Evolutionary conservation across 176 grass and related monocot genomes (phyloP), one percentile per base, ranked within the genome.

Genomic region (Dactylis glomerata): DNA sequence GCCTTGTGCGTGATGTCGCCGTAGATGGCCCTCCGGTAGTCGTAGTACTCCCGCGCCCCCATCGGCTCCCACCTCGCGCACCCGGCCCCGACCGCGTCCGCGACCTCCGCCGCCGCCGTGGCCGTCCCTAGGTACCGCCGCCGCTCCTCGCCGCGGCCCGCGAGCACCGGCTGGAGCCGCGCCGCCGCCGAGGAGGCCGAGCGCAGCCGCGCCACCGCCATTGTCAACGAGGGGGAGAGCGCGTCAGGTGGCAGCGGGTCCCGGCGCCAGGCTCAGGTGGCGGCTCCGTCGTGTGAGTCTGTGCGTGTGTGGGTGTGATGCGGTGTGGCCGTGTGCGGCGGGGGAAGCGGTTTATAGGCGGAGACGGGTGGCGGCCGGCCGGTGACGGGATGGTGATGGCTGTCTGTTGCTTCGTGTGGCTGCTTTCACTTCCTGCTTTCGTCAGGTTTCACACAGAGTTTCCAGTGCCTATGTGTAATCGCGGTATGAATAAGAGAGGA

Each of bases 1-100:
- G 96, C 96, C 78, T 93, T 94, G 64, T 98, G 96, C 27, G 96
- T 98, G 89, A 98, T 95, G 37, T 95, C 93, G 27, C 96, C 96
- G 83, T 98, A 98, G 36, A 98, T 85, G 38, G 96, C 88, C 69
- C 89, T 58, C n/a, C 96, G 86, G 83, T 98, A 95, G 67, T 98
- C 93, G 82, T 93, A 88, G 83, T 98, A 98, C 83, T 98, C 96
- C 73, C 83, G 84, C 22, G 91, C 87, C 2, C 90, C 95, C 78
- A 86, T 75, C 68, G 81, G 56, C 72, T 95, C 92, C 92, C 96
- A 94, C 68, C 79, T 34, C 77, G 71, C 86, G 58, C 4, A 23
- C 12, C 33, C 62, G 9, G 65, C 42, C 59, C 4, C 78, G 23
- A 13, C 64, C 52, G 8, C 82, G 8, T 51, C 86, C 58, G 63